Conservation (phyloP, 768 basidiomycete species). For the Cubamyces sp. region DNA sequence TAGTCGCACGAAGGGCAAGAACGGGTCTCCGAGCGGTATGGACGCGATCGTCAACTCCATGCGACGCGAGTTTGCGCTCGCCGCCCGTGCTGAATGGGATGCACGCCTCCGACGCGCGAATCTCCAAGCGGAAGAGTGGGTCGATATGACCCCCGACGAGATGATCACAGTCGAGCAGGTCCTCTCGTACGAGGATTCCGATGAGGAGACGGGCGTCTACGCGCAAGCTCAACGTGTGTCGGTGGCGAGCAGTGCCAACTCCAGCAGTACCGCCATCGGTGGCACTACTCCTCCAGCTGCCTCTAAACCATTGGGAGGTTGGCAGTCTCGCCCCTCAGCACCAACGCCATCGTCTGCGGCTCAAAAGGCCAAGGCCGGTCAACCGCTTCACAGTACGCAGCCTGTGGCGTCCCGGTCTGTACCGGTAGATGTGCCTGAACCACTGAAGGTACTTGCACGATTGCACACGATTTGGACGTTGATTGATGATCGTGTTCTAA, state of each 20-base stretch:
- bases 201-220: constrained; percentile 9
- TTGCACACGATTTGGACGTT: neutral
- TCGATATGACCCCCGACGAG: constrained; percentile 22
- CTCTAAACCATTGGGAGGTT: neutral
- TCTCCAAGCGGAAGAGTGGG: constrained; percentile 26
- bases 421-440: constrained; percentile 6
- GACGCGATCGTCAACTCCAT: constrained; percentile 15
- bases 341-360: neutral
- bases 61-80: constrained; percentile 18
- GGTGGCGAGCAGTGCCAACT: neutral
- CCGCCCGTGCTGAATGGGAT: constrained; percentile 24
- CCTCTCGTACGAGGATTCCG: constrained; percentile 15
- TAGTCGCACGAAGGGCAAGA: constrained; percentile 14
- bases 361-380: neutral
- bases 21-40: neutral
- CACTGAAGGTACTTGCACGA: constrained; percentile 6
- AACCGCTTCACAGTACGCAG: constrained; percentile 10
- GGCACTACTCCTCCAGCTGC: neutral
- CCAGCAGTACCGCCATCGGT: constrained; percentile 1
- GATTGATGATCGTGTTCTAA: neutral
- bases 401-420: constrained; percentile 8
- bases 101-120: constrained; percentile 14
- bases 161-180: constrained; percentile 22
- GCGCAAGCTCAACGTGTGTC: constrained; percentile 3
- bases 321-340: constrained; percentile 1